phyloP scores from a whole-genome alignment of 495 filamentous ascomycete species.

The Daldinia childiae region DNA sequence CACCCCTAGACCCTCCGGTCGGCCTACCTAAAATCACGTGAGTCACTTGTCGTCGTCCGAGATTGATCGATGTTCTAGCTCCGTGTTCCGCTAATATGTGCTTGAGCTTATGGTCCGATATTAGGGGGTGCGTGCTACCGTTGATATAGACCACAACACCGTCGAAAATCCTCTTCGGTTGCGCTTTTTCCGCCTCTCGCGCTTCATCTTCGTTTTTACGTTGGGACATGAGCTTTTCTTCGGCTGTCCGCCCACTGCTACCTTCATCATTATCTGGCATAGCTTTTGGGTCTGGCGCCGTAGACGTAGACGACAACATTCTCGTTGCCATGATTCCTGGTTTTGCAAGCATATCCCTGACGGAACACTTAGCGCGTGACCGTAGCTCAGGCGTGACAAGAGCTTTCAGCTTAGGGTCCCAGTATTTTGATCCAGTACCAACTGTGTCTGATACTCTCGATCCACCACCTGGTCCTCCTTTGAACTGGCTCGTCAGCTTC shows the following conservation, averaged over 20 bases:
- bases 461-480: constrained; percentile 59
- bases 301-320: constrained; percentile 9
- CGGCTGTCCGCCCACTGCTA: constrained; percentile 29
- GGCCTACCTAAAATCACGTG: constrained; percentile 84
- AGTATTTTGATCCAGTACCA: constrained; percentile 62
- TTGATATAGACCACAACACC: constrained; percentile 84
- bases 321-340: constrained; percentile 54
- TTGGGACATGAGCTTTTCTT: constrained; percentile 46
- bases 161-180: constrained; percentile 63
- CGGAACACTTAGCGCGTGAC: constrained; percentile 52
- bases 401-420: constrained; percentile 56
- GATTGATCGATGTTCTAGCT: constrained; percentile 69
- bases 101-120: constrained; percentile 90
- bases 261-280: neutral
- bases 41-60: constrained; percentile 78
- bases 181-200: constrained; percentile 39
- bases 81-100: constrained; percentile 78
- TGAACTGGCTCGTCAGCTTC: constrained; percentile 76
- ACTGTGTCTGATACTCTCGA: constrained; percentile 65
- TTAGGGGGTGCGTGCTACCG: constrained; percentile 79
- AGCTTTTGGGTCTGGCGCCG: neutral
- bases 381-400: constrained; percentile 56
- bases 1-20: constrained; percentile 54
- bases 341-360: constrained; percentile 59
- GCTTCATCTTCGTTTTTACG: constrained; percentile 51